Base-by-base conservation (phyloP, 331 rosid genomes). In the Acacia pycnantha region DNA sequence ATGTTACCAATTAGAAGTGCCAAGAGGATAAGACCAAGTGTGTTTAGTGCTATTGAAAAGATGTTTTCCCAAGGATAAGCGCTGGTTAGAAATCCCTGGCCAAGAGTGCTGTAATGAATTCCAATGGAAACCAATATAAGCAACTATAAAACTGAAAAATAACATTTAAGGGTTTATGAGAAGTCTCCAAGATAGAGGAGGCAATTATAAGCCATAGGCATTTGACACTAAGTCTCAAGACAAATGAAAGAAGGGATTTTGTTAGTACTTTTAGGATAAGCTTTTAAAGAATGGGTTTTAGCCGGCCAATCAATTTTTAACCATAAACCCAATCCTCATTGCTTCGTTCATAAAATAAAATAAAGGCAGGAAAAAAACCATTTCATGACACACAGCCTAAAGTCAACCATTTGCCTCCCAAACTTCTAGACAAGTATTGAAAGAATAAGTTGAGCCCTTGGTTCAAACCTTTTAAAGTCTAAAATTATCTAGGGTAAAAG, bases 1-100 rank as follows among this genome's bases (percentile, higher is more conserved):
- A 96, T 96, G 86, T 96, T 96, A 75, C 99, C 99, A 84, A 96
- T 96, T 71, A 96, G 89, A 89, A 96, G 99, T 0, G 98, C 99
- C 77, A 96, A 96, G 85, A 96, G 99, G 87, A 96, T 96, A 84
- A 96, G 97, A 54, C 98, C 99, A 44, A 75, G 64, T 83, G 92
- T 90, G 71, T 97, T 98, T 11, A 96, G 90, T 31, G 97, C 90
- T 53, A 96, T 96, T 72, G 99, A 96, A 88, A 96, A 96, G 85
- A 96, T 89, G 79, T 92, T 98, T 87, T 96, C 99, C 71, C 91
- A 91, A 29, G 97, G 95, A 71, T 89, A 94, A 73, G 95, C 92
- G 91, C 99, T 96, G 62, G 99, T 96, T 83, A 84, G 67, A 82
- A 96, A 98, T 47, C 99, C 99, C 89, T 96, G 99, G 68, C 99